Evolutionary conservation across 345 rosid genomes (phyloP), one percentile per base, ranked within the genome.

Genomic region (Cardamine occulta): DNA sequence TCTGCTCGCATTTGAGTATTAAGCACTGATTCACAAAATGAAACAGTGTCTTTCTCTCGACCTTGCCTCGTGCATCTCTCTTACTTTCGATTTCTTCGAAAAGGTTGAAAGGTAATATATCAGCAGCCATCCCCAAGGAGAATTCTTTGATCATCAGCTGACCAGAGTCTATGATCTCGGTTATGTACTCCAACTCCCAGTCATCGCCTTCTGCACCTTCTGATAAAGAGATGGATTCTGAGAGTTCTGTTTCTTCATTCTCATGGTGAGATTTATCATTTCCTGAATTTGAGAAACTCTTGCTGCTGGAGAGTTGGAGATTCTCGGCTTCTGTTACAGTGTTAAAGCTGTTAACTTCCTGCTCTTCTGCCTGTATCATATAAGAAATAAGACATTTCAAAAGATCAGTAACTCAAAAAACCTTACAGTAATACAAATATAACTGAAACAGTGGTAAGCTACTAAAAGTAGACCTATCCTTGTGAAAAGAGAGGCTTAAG

Each of bases 141-240:
- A 81, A 66, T 63, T 90, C 87, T 54, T 73, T 76, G 14, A 88
- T 37, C 80, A 44, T 79, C 19, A 80, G 60, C 34, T 83, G 88
- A 2, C 80, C 80, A 53, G 79, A 74, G 34, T 73, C 23, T 17
- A 95, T 75, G 68, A 88, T 69, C 68, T 76, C 80, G 47, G 75
- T 88, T 70, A 89, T 68, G 67, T 88, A 92, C 42, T 78, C 82
- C 0, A 84, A 67, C 81, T 89, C 96, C 93, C 92, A 85, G 40
- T 76, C 76, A 62, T 58, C 28, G 55, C 72, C 78, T 61, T 84
- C 65, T 42, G 70, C 83, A 29, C 70, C 52, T 9, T 69, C 82
- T 79, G 68, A 80, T 2, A 66, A 49, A 34, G 86, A 68, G 13
- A 81, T 31, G 63, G 76, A 68, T 68, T 67, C 86, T 47, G 67